Evolutionary conservation across 176 grass and related monocot species (phyloP).

Genomic region (Saccharum spontaneum): DNA sequence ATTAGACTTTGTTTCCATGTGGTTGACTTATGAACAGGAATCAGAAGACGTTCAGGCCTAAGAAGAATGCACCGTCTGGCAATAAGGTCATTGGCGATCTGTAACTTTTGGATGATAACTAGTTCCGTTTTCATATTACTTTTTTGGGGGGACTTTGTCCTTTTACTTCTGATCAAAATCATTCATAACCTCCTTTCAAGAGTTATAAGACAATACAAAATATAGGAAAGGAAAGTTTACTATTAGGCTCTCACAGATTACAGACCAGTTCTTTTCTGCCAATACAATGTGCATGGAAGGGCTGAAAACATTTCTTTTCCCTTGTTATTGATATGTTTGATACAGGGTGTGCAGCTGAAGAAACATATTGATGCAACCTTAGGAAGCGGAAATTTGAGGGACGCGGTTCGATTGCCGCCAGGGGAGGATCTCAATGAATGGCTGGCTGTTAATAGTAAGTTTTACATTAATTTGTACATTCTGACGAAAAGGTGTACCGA

Average conservation of each 20-base stretch:
- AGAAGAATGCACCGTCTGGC: slow-evolving; percentile 93
- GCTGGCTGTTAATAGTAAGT: slow-evolving; percentile 91
- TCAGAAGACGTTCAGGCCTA: slow-evolving; percentile 96
- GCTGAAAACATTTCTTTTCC: neutral
- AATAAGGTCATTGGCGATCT: slow-evolving; percentile 55
- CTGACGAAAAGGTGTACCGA: neutral
- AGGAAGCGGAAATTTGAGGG: slow-evolving; percentile 87
- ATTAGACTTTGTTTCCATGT: neutral
- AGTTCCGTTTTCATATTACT: neutral
- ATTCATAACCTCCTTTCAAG: neutral
- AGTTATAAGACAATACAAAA: neutral
- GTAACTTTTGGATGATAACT: neutral
- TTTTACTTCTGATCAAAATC: neutral
- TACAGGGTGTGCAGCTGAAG: slow-evolving; percentile 82
- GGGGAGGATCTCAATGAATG: slow-evolving; percentile 96
- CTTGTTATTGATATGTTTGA: neutral
- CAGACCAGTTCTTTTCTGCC: neutral
- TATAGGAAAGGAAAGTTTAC: neutral
- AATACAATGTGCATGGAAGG: neutral
- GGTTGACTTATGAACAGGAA: slow-evolving; percentile 47
- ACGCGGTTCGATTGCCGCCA: slow-evolving; percentile 79
- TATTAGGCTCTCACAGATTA: neutral
- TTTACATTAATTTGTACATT: neutral
- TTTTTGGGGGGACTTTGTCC: neutral
- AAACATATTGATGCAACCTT: slow-evolving; percentile 92